These are phyloP conservation scores for Acarospora socialis DNA, from an alignment of 2,329 filamentous ascomycete genomes.

Conservation along the genomic window DNA sequence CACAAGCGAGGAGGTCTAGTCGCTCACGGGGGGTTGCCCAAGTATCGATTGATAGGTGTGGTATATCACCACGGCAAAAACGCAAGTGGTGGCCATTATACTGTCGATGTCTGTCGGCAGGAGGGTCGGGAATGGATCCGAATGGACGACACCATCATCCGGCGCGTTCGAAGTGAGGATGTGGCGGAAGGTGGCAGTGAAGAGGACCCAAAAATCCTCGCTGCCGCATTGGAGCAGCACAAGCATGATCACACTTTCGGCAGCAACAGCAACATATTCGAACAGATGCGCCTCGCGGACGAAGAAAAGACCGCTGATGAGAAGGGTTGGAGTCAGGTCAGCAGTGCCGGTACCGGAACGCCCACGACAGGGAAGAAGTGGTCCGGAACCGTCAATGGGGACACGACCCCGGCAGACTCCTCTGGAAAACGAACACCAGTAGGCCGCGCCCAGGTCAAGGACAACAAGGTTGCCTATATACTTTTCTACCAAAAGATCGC, in stretches of 20 bases:
- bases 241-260: constrained; percentile 38
- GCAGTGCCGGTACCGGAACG: constrained; percentile 30
- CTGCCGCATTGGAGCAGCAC: constrained; percentile 51
- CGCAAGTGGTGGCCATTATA: constrained; percentile 91
- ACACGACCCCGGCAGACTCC: constrained; percentile 37
- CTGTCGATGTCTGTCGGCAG: constrained; percentile 87
- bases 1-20: constrained; percentile 53
- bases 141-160: constrained; percentile 83
- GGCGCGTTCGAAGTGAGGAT: constrained; percentile 71
- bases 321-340: constrained; percentile 71
- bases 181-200: constrained; percentile 76
- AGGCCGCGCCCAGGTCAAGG: constrained; percentile 48
- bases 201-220: constrained; percentile 57
- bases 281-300: constrained; percentile 50
- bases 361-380: constrained; percentile 49
- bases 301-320: constrained; percentile 50
- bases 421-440: constrained; percentile 44
- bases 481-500: constrained; percentile 76
- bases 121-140: constrained; percentile 94
- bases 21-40: constrained; percentile 56
- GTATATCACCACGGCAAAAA: constrained; percentile 98
- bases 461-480: constrained; percentile 95
- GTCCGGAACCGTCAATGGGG: constrained; percentile 54
- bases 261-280: constrained; percentile 57
- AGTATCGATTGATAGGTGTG: constrained; percentile 74